Base-by-base conservation (phyloP, 2,329 filamentous ascomycete genomes). In the Fusarium tjaetaba region DNA sequence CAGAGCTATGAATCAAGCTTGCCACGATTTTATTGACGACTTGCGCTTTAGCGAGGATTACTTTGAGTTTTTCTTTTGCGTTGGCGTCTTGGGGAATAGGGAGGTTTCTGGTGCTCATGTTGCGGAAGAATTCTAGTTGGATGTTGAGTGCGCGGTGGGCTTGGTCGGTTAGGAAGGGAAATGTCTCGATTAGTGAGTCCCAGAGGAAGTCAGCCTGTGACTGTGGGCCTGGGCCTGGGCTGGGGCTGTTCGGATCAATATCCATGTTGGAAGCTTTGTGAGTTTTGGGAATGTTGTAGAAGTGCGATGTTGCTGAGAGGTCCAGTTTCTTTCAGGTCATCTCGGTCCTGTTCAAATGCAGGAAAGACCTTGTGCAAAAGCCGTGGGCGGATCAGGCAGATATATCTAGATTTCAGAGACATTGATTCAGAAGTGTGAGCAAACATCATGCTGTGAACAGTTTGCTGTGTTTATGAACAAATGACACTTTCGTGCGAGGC, bases 281-380 rank as follows among this genome's bases (percentile, higher is more conserved):
- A 26, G 13, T 18, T 20, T 13, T 10, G 4, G 9, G 9, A 7
- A 30, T 39, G 7, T 30, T 4, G 7, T 15, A 4, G 20, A 2
- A 22, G 24, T 15, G 13, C 4, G 18, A 18, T 7, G 16, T n/a
- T 5, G 26, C 0, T 41, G 11, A 41, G 3, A 8, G 10, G 14
- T 0, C 10, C 9, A 48, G 45, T 11, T 48, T 4, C 4, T 48
- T 28, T 48, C 20, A 7, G 45, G 45, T 7, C 6, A 26, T 7
- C 13, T 30, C 9, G 16, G 20, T 30, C 7, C 22, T 6, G 18
- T 14, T 52, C 49, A 52, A 24, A 18, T 36, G 13, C 36, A 20
- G 49, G n/a, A 52, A 36, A 36, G 13, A 4, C 24, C 28, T 3
- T 11, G 15, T 7, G 28, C 7, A 16, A 32, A 52, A 15, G 24